Conservation (phyloP, 2,329 filamentous ascomycete genomes). For the Calonectria montana region DNA sequence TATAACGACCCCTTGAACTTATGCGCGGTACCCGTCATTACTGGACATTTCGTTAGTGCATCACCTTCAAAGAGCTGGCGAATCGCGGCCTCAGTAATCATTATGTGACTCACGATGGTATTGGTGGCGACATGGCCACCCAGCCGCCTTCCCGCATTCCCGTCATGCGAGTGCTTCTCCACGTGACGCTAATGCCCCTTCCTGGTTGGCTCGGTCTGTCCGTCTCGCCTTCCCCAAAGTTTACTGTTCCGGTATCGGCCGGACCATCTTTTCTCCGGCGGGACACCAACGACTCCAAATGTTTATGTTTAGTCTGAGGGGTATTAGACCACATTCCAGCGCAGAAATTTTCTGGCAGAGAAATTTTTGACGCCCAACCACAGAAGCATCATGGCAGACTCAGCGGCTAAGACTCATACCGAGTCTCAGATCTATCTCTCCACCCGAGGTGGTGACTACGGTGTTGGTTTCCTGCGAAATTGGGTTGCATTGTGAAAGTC, state of each 20-base stretch:
- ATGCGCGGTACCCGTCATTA: neutral
- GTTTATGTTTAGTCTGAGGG: slow-evolving; percentile 4
- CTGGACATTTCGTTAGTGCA: slow-evolving; percentile 1
- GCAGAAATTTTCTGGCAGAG: neutral
- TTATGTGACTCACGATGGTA: neutral
- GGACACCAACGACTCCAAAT: slow-evolving; percentile 6
- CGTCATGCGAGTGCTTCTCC: neutral
- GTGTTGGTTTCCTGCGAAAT: neutral
- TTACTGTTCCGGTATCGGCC: slow-evolving; percentile 4
- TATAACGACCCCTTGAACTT: neutral
- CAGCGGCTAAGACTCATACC: slow-evolving; percentile 2
- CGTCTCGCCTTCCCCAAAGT: neutral
- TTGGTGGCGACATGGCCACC: neutral
- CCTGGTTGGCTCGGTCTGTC: neutral
- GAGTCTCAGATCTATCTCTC: slow-evolving; percentile 9
- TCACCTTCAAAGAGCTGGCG: neutral
- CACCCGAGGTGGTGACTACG: slow-evolving; percentile 10
- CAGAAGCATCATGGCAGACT: neutral
- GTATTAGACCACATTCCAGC: slow-evolving; percentile 6
- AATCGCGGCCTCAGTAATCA: neutral
- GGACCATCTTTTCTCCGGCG: slow-evolving; percentile 3
- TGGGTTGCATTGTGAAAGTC: neutral
- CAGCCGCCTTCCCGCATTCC: neutral
- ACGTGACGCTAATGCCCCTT: neutral
- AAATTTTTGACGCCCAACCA: neutral